Conservation (phyloP, 2,329 filamentous ascomycete species). For the Didymella sp. region DNA sequence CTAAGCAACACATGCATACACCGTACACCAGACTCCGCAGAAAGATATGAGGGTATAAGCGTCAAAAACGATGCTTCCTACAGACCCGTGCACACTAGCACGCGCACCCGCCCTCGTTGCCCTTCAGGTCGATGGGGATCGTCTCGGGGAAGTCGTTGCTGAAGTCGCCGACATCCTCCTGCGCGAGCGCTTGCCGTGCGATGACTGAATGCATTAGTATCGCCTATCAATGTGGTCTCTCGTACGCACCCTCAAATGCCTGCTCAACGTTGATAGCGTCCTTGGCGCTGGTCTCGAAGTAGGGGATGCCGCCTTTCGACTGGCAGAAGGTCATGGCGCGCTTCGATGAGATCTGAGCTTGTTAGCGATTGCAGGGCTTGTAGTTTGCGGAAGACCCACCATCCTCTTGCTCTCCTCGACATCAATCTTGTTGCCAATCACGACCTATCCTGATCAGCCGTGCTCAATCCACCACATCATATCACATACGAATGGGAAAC, state of each 20-base stretch:
- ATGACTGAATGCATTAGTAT: constrained; percentile 69
- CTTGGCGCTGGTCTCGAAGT: constrained; percentile 99
- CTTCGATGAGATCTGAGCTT: constrained; percentile 82
- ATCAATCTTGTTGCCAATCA: constrained; percentile 99
- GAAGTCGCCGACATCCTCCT: constrained; percentile 98
- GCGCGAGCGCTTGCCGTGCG: constrained; percentile 89
- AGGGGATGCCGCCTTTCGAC: constrained; percentile 95
- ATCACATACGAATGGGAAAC: constrained; percentile 84
- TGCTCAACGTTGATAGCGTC: constrained; percentile 98
- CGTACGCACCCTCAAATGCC: constrained; percentile 67
- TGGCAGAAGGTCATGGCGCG: constrained; percentile 97
- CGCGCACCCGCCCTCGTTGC: constrained; percentile 88
- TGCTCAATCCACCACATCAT: background rate
- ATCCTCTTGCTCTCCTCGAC: constrained; percentile 97
- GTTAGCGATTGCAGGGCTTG: constrained; percentile 17
- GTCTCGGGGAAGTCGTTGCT: constrained; percentile 97
- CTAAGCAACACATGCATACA: constrained; percentile 31
- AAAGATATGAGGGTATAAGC: constrained; percentile 13
- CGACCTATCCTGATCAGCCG: constrained; percentile 66
- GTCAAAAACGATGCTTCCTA: constrained; percentile 18
- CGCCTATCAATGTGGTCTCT: background rate
- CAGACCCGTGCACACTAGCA: constrained; percentile 63
- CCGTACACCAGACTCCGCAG: constrained; percentile 38
- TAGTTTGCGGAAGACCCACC: constrained; percentile 55
- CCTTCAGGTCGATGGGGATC: constrained; percentile 97